Evolutionary conservation across 1,139 yeast genomes (phyloP).

Genomic region (Candida sp.): DNA sequence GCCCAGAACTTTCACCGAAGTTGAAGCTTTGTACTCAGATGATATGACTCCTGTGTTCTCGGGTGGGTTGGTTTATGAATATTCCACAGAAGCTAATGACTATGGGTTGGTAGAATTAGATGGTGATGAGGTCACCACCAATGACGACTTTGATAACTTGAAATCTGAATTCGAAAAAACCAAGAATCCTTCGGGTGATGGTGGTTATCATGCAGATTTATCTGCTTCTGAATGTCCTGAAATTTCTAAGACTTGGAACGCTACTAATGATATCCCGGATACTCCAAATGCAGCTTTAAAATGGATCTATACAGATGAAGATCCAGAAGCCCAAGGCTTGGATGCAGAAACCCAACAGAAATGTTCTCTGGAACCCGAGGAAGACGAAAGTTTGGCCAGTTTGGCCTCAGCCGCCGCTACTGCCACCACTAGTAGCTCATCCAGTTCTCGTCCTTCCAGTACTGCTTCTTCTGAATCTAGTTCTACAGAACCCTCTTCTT

Average conservation of each 20-base stretch:
- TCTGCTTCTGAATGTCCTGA: slow-evolving; percentile 67
- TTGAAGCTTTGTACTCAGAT: slow-evolving; percentile 57
- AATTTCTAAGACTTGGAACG: slow-evolving; percentile 54
- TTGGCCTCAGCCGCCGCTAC: slow-evolving; percentile 22
- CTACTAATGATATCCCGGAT: slow-evolving; percentile 58
- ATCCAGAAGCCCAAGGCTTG: slow-evolving; percentile 78
- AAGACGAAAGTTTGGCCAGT: slow-evolving; percentile 33
- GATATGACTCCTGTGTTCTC: slow-evolving; percentile 69
- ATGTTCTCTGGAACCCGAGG: slow-evolving; percentile 44
- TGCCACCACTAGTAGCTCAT: slow-evolving; percentile 8
- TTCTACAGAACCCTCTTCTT: too few species aligned
- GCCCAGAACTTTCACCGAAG: slow-evolving; percentile 62
- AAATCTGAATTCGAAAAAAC: slow-evolving; percentile 26
- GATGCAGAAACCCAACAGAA: slow-evolving; percentile 69
- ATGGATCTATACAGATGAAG: slow-evolving; percentile 63
- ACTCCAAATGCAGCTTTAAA: slow-evolving; percentile 78
- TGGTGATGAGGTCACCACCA: slow-evolving; percentile 26
- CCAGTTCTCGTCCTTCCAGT: slow-evolving; percentile 14
- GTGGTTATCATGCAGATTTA: slow-evolving; percentile 55
- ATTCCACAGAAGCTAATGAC: slow-evolving; percentile 61
- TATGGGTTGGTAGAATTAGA: slow-evolving; percentile 62
- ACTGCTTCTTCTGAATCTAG: slow-evolving; percentile 15
- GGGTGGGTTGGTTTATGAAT: slow-evolving; percentile 79
- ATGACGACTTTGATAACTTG: slow-evolving; percentile 25
- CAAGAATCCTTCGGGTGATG: slow-evolving; percentile 68